Conservation (phyloP, 2,329 filamentous ascomycete genomes). For the Fonsecaea pugnacius region DNA sequence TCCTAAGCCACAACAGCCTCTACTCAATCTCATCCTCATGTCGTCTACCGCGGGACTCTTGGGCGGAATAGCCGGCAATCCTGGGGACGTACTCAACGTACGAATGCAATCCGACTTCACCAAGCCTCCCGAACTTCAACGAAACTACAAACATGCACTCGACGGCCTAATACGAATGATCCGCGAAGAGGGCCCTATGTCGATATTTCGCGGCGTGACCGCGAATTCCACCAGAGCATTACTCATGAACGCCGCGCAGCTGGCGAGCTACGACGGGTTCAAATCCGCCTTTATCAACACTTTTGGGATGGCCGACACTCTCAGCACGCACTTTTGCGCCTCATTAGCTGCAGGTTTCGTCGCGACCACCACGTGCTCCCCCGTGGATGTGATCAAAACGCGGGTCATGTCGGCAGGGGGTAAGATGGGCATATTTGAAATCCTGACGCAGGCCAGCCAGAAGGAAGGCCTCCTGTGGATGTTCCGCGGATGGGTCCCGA, state of each 20-base stretch:
- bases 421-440: conserved; percentile 50
- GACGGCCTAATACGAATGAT: conserved; percentile 86
- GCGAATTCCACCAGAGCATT: conserved; percentile 66
- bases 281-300: conserved; percentile 60
- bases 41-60: conserved; percentile 82
- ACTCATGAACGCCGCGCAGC: conserved; percentile 69
- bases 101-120: conserved; percentile 95
- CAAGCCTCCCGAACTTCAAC: conserved; percentile 71
- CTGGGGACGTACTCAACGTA: conserved; percentile 94
- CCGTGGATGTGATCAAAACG: conserved; percentile 70
- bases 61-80: conserved; percentile 88
- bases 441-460: conserved; percentile 59
- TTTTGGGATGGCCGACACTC: conserved; percentile 59
- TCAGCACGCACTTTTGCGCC: conserved; percentile 65
- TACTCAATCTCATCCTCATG: conserved; percentile 79
- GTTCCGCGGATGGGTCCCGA: conserved; percentile 70
- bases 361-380: conserved; percentile 69
- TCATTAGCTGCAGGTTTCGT: conserved; percentile 68
- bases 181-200: conserved; percentile 75
- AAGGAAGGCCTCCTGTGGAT: conserved; percentile 66
- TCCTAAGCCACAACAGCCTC: conserved; percentile 52
- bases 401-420: conserved; percentile 63
- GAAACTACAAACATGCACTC: conserved; percentile 87
- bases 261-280: conserved; percentile 68
- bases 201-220: conserved; percentile 77